Evolutionary conservation across 139 green algal genomes (phyloP).

Genomic region (Volvox reticuliferus): DNA sequence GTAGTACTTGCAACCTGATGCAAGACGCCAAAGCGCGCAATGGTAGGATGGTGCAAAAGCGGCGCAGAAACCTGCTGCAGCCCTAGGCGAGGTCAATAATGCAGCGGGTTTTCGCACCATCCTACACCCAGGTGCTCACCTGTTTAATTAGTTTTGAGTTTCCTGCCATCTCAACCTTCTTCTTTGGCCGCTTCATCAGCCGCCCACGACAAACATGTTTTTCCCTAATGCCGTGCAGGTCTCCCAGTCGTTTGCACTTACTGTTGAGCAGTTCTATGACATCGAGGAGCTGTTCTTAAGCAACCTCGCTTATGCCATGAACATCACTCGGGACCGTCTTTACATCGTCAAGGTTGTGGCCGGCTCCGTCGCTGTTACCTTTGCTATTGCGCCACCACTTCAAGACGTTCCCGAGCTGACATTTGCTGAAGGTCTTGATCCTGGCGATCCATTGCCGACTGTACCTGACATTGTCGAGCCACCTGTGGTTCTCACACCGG

Average conservation of each 20-base stretch:
- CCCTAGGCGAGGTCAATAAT: too few species aligned
- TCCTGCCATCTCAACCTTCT: too few species aligned
- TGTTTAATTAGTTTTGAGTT: too few species aligned
- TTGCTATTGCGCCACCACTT: neutral
- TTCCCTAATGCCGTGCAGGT: neutral
- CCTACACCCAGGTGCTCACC: too few species aligned
- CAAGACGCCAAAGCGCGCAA: too few species aligned
- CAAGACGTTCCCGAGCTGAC: neutral
- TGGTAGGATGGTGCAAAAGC: too few species aligned
- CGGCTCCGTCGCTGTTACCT: neutral
- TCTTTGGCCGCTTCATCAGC: too few species aligned
- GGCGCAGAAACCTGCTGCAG: too few species aligned
- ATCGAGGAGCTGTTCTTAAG: neutral
- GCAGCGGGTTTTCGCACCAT: too few species aligned
- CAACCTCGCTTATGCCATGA: slow-evolving; percentile 23
- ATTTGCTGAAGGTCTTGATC: neutral
- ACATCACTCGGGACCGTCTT: neutral
- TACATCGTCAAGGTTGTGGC: slow-evolving; percentile 19
- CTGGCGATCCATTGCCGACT: neutral
- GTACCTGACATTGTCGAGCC: neutral
- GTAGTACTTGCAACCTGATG: neutral
- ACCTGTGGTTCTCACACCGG: neutral
- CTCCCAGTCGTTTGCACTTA: slow-evolving; percentile 17
- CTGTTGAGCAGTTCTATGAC: slow-evolving; percentile 24
- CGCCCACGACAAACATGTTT: too few species aligned